These are phyloP conservation scores for Fusarium sp. DNA, from an alignment of 2,329 filamentous ascomycete genomes.

Conservation along the genomic window DNA sequence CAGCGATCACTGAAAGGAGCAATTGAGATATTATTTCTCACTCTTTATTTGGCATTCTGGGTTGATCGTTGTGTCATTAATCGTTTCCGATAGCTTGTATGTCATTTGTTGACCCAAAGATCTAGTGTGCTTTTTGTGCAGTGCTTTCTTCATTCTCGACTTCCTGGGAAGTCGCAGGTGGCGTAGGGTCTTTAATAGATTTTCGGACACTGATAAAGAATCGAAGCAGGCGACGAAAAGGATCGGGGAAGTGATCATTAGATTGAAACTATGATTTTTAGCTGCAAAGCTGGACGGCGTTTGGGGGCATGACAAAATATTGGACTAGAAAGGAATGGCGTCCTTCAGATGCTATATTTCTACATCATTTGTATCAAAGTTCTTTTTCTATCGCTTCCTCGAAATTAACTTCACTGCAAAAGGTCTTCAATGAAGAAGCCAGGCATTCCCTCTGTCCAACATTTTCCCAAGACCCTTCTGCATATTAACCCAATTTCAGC, in stretches of 20 bases:
- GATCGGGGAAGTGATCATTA: background rate
- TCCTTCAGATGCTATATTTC: constrained; percentile 2
- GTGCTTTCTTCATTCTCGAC: background rate
- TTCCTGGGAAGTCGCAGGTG: too few species aligned
- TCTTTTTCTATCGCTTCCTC: background rate
- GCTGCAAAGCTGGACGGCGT: background rate
- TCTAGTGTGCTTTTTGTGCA: too few species aligned
- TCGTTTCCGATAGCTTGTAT: too few species aligned
- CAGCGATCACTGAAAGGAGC: too few species aligned
- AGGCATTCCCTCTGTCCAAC: background rate
- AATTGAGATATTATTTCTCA: too few species aligned
- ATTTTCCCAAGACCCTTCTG: background rate
- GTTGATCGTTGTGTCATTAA: too few species aligned
- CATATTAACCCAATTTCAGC: background rate
- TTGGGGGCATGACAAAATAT: background rate
- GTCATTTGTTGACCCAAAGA: too few species aligned
- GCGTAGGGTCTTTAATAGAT: background rate
- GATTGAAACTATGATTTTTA: background rate
- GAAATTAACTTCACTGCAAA: background rate
- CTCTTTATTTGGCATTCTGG: too few species aligned
- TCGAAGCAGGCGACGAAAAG: background rate
- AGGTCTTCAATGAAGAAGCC: constrained; percentile 1
- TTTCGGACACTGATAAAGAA: background rate
- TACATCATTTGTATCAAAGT: background rate
- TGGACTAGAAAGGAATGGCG: background rate